Evolutionary conservation across 2,329 filamentous ascomycete species (phyloP).

Genomic region (Epichloe aotearoae): DNA sequence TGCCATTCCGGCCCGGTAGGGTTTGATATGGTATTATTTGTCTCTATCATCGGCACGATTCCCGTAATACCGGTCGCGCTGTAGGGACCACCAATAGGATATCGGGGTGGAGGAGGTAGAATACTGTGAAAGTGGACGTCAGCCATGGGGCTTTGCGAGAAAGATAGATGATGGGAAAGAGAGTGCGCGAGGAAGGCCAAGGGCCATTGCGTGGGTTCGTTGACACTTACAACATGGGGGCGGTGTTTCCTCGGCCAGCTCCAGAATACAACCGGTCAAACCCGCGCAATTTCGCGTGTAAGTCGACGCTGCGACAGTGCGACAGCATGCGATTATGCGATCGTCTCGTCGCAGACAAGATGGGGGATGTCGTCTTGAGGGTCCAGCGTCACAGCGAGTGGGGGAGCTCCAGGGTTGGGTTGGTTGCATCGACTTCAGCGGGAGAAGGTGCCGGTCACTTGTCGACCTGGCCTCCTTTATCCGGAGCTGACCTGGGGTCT

Average conservation of each 20-base stretch:
- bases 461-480: background rate
- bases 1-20: constrained; percentile 76
- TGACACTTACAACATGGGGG: constrained; percentile 15
- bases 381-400: background rate
- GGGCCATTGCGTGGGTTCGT: background rate
- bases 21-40: constrained; percentile 75
- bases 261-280: background rate
- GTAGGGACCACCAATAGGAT: constrained; percentile 60
- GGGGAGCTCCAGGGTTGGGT: background rate
- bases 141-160: background rate
- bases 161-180: background rate
- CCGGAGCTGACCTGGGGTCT: constrained; percentile 1
- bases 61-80: constrained; percentile 55
- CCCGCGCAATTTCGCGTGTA: background rate
- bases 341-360: background rate
- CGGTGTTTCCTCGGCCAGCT: background rate
- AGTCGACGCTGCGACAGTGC: background rate
- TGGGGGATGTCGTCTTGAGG: background rate
- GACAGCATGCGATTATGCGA: background rate
- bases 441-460: background rate
- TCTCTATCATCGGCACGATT: constrained; percentile 71
- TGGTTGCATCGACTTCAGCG: background rate
- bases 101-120: constrained; percentile 74
- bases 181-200: background rate
- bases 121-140: constrained; percentile 40